Conservation (phyloP, 176 grass and related monocot species). For the Hyparrhenia diplandra region DNA sequence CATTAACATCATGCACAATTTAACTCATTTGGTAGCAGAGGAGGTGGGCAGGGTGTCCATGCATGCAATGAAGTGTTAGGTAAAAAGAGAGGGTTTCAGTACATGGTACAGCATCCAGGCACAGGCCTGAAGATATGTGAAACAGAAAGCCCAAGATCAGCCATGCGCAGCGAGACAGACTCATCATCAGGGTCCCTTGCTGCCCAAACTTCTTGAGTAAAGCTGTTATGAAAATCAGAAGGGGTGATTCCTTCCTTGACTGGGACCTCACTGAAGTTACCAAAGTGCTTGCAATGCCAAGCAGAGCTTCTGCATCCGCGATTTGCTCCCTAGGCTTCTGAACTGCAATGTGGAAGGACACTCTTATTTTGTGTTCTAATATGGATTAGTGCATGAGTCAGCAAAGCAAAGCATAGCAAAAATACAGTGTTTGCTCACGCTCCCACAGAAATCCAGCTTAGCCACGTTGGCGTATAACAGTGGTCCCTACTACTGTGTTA, state of each 20-base stretch:
- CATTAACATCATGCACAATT: not conserved
- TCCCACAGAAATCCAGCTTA: too few relatives aligned
- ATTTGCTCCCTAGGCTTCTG: too few relatives aligned
- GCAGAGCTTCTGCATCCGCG: constrained; percentile 25
- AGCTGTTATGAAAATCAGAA: constrained; percentile 75
- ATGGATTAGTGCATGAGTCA: not conserved
- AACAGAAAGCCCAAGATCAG: constrained; percentile 47
- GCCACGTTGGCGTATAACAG: too few relatives aligned
- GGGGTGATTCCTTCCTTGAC: constrained; percentile 66
- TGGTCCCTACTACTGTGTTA: too few relatives aligned
- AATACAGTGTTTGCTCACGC: too few relatives aligned
- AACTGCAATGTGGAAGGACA: too few relatives aligned
- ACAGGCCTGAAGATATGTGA: constrained; percentile 63
- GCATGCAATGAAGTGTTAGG: not conserved
- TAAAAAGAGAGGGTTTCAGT: constrained; percentile 4
- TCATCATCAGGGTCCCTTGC: constrained; percentile 40
- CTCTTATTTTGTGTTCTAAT: too few relatives aligned
- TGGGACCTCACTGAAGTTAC: constrained; percentile 82
- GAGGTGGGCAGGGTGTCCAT: not conserved
- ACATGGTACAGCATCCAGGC: constrained; percentile 84
- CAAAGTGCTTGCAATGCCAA: constrained; percentile 75
- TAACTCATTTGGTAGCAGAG: too few relatives aligned
- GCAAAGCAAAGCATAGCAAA: too few relatives aligned
- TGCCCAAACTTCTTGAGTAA: constrained; percentile 69
- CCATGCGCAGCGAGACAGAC: constrained; percentile 46